Evolutionary conservation across 805 yeast species (phyloP), one percentile per base, ranked within the genome.

Genomic region (Myxozyma mucilagina): DNA sequence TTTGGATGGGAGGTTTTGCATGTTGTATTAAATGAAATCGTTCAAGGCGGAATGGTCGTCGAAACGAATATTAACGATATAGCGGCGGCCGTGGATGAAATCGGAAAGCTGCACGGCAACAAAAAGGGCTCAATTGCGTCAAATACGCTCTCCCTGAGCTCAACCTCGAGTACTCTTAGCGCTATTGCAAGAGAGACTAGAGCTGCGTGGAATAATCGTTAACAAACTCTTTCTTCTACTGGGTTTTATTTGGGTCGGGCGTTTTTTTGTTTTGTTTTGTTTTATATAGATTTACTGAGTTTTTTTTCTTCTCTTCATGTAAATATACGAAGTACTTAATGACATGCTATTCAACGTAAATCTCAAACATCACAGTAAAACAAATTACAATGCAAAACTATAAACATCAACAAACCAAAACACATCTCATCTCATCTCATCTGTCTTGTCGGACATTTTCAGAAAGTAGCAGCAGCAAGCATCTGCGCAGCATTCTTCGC

Each of bases 1-100:
- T 93, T 92, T 76, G 97, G 97, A 16, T 94, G 99, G 98, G 97
- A 94, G 75, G 96, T 91, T 4, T 77, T 93, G 36, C 96, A 93
- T 72, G 87, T 96, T 1, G 97, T 93, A 1, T 74, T 92, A 52
- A 75, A 71, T 69, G 98, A 94, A 70, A 87, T 94, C 38, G 87
- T 94, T 0, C 98, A 94, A 72, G 99, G 98, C 31, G 99, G 99
- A 0, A 87, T 94, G 96, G 99, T 94, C 8, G 89, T 94, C 41
- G 99, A 94, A 72, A 92, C 98, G 1, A 90, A 87, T 67, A 90
- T 91, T 20, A 71, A 77, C 31, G 84, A 87, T 61, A 91, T 94
- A 39, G 97, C 94, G 5, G 84, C 84, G 1, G 82, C 80, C 0
- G 79, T 76, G 3, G 79, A 77, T 57, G 74, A 74, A 48, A 60